Evolutionary conservation across 1,284 basidiomycete species (phyloP).

Genomic region (Ceraceosorus guamensis): DNA sequence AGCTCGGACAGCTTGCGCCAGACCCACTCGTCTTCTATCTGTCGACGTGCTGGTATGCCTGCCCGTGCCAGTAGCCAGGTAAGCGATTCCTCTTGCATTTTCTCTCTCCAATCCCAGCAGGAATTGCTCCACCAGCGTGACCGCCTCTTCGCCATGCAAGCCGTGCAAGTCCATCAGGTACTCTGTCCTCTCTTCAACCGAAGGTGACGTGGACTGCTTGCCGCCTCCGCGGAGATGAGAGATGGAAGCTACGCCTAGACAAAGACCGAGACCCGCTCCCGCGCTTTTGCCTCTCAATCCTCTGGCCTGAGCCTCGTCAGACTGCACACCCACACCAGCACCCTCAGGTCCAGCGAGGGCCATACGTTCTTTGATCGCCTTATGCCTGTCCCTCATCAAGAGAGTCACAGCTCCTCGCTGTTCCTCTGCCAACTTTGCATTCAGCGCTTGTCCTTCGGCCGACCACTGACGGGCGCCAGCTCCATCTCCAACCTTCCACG

Average conservation of each 20-base stretch:
- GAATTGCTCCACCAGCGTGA: slow-evolving; percentile 83
- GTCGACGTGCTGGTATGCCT: slow-evolving; percentile 83
- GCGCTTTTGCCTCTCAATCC: slow-evolving; percentile 65
- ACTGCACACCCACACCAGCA: slow-evolving; percentile 3
- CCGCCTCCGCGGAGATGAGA: slow-evolving; percentile 66
- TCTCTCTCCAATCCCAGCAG: slow-evolving; percentile 71
- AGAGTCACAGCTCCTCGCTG: slow-evolving; percentile 68
- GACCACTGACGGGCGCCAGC: slow-evolving; percentile 88
- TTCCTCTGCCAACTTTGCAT: slow-evolving; percentile 82
- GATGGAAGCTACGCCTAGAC: slow-evolving; percentile 36
- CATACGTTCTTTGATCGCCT: slow-evolving; percentile 69
- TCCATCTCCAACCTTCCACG: slow-evolving; percentile 87
- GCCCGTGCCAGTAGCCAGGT: slow-evolving; percentile 84
- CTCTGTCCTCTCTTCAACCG: slow-evolving; percentile 55
- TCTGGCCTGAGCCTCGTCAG: slow-evolving; percentile 72
- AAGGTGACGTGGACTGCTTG: slow-evolving; percentile 72
- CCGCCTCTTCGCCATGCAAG: slow-evolving; percentile 81
- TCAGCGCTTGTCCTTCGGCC: slow-evolving; percentile 83
- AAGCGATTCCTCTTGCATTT: slow-evolving; percentile 64
- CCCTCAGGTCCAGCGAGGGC: slow-evolving; percentile 19
- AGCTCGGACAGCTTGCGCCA: slow-evolving; percentile 75
- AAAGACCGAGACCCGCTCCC: slow-evolving; percentile 62
- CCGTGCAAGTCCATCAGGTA: slow-evolving; percentile 53
- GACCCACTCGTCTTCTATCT: slow-evolving; percentile 69
- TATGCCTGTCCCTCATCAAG: slow-evolving; percentile 66